Evolutionary conservation across 176 grass and related monocot genomes (phyloP).

Genomic region (Hordeum vulgare): MorexV3_pseudomolecules_assembly NC_058522.1:57204457-57204956

Average conservation of each 20-base stretch:
- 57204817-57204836: not conserved
- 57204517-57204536: constrained; percentile 14
- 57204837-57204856: constrained; percentile 12
- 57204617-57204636: constrained; percentile 36
- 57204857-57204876: constrained; percentile 11
- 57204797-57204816: constrained; percentile 12
- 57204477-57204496: constrained; percentile 13
- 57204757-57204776: not conserved
- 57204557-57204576: constrained; percentile 15
- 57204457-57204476: not conserved
- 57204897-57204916: constrained; percentile 14
- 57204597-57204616: constrained; percentile 34
- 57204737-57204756: constrained; percentile 17
- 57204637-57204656: constrained; percentile 63
- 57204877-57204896: constrained; percentile 16
- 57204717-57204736: constrained; percentile 1
- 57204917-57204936: constrained; percentile 19
- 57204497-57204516: constrained; percentile 47
- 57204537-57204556: constrained; percentile 25
- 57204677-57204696: constrained; percentile 9
- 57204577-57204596: constrained; percentile 42
- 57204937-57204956: not conserved
- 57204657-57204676: constrained; percentile 20
- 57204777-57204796: constrained; percentile 29
- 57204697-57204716: constrained; percentile 1